Base-by-base conservation (phyloP, 768 basidiomycete genomes). In the Boletus vermiculosoides region DNA sequence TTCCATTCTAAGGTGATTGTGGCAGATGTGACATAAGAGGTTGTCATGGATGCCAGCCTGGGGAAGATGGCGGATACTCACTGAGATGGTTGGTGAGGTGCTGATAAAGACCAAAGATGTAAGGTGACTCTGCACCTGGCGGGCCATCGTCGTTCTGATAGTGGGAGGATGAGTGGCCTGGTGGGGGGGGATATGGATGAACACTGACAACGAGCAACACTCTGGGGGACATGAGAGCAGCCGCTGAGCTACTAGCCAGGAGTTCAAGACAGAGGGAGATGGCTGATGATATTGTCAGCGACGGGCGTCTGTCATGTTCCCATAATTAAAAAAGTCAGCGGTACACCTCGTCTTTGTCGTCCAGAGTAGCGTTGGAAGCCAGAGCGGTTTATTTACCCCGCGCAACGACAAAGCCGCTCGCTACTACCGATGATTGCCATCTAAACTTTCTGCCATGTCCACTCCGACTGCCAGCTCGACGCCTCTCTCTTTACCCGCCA, bases 111-210 rank as follows among this genome's bases (percentile, higher is more conserved):
- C 85, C 86, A 49, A 86, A 84, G 50, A 91, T 78, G 68, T 87
- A 91, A 0, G 91, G 91, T 1, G 90, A 92, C 36, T 87, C 85
- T 9, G 71, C 59, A 36, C 83, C 73, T 8, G 91, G 92, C 15
- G 91, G 92, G 3, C 91, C 91, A 64, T 94, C 92, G 65, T 94
- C 91, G 68, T 93, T 93, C 86, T 91, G 63, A 9, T 30, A 2
- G 45, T 3, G 18, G n/a, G 36, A 28, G 10, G 33, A 44, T 63
- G 57, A 63, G 51, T 28, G n/a, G 12, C 1, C 6, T 4, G 25
- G 28, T 6, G 33, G 15, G 28, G 15, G 28, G 20, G 10, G 34
- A 49, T 34, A 23, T 16, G 40, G 41, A 39, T 52, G 39, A 45
- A 47, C 50, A 74, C 78, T 74, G 66, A 73, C 79, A 60, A 80